These are phyloP conservation scores for Moringa oleifera DNA, from an alignment of 345 rosid genomes.

Conservation along the genomic window DNA sequence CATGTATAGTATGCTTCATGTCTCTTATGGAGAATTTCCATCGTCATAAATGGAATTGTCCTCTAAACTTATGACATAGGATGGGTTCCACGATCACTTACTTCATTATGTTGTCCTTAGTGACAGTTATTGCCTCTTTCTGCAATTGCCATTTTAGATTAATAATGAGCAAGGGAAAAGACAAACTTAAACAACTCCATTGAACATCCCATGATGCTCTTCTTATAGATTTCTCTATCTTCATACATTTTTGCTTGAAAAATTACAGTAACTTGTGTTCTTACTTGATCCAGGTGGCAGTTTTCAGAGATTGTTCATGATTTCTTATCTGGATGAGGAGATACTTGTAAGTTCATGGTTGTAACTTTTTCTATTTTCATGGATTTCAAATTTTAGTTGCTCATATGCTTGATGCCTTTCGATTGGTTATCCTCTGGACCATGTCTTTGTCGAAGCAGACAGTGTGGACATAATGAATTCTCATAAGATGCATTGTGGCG, in stretches of 20 bases:
- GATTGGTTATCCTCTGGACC: background rate
- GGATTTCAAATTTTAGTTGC: background rate
- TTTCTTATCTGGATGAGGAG: constrained; percentile 93
- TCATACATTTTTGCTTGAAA: background rate
- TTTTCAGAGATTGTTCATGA: constrained; percentile 87
- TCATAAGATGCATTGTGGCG: too few relatives aligned
- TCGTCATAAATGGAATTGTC: background rate
- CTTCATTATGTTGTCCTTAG: background rate
- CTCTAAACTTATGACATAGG: background rate
- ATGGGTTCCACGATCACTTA: background rate
- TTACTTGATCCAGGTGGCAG: constrained; percentile 64
- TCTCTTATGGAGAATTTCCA: background rate
- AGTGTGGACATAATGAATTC: background rate
- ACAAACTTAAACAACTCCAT: background rate
- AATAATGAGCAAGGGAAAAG: background rate
- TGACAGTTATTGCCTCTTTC: background rate
- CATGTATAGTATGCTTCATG: background rate
- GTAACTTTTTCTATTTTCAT: background rate
- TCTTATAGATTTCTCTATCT: background rate
- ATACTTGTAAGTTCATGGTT: constrained; percentile 55
- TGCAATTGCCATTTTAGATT: background rate
- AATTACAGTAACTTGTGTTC: background rate
- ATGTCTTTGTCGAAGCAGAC: background rate
- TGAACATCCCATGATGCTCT: background rate
- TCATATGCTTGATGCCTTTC: constrained; percentile 7